Evolutionary conservation across 148 eudicot genomes (phyloP).

Genomic region (Chenopodium quinoa): DNA sequence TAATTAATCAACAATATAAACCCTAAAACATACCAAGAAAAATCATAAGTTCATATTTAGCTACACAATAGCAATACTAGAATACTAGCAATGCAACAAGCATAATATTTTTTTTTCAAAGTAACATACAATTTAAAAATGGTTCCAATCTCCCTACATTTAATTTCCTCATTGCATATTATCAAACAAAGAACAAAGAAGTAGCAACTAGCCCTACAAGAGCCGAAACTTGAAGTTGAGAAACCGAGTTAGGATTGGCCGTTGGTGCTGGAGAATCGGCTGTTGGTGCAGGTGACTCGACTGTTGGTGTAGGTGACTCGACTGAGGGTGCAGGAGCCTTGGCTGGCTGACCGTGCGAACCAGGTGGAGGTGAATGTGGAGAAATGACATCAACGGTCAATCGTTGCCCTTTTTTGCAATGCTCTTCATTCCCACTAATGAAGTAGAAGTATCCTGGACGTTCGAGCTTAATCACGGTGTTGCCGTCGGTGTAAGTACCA

Average conservation of each 20-base stretch:
- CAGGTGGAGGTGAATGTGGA: slow-evolving; percentile 17
- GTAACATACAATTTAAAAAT: neutral
- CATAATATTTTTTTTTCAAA: too few relatives aligned
- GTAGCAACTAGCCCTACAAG: slow-evolving; percentile 7
- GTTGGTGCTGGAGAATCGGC: neutral
- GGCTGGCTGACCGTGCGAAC: neutral
- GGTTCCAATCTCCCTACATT: neutral
- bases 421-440: slow-evolving; percentile 49
- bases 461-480: slow-evolving; percentile 38
- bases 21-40: neutral
- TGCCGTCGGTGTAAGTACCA: slow-evolving; percentile 40
- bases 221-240: neutral
- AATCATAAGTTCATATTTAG: neutral
- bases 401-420: slow-evolving; percentile 56
- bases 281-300: neutral
- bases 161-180: neutral
- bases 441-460: slow-evolving; percentile 45
- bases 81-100: neutral
- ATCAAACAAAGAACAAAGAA: slow-evolving; percentile 7
- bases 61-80: neutral
- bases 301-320: neutral
- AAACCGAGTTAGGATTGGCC: neutral
- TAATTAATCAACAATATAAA: neutral
- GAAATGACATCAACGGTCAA: slow-evolving; percentile 42
- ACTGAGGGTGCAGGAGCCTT: neutral